Base-by-base conservation (phyloP, 1,284 basidiomycete genomes). In the Ganoderma resinaceum region DNA sequence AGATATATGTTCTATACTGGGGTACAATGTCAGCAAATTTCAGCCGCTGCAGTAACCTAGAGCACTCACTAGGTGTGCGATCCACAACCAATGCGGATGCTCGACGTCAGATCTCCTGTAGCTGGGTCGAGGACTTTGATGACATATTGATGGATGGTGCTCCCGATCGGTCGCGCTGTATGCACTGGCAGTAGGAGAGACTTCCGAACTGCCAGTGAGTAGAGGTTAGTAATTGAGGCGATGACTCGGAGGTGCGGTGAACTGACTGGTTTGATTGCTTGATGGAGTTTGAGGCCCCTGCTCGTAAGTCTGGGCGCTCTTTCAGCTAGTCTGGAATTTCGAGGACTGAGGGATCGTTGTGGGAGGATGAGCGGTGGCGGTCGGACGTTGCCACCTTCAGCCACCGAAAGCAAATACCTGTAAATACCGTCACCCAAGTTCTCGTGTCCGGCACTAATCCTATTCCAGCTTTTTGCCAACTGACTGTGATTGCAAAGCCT, bases 301-400 rank as follows among this genome's bases (percentile, higher is more conserved):
- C 8, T 11, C n/a, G 46, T 49, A 49, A 12, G 2, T 49, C 46
- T 3, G 46, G 46, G 23, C 26, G 46, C 2, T 49, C 11, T 26
- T 26, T 49, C 46, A 49, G n/a, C 16, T 69, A 73, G n/a, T 46
- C n/a, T 23, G 23, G 46, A 26, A 49, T 11, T 9, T 23, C 23
- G 23, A 26, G 46, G 26, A 11, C 3, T 14, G 46, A 26, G 23
- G 46, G 23, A 26, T 49, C 3, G 23, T 23, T n/a, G 43, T 23
- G 20, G 43, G 2, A 23, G 43, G 23, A 42, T 3, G 38, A 40
- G 18, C 40, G 40, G 6, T 5, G 40, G 16, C 40, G 8, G 40
- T 5, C 16, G n/a, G 23, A n/a, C 43, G n/a, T n/a, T 46, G 43
- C 20, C 2, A 46, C 20, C 43, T 46, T 46, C 6, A 8, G 43